Base-by-base conservation (phyloP, 2,329 filamentous ascomycete genomes). In the Leptodontidium sp. region DNA sequence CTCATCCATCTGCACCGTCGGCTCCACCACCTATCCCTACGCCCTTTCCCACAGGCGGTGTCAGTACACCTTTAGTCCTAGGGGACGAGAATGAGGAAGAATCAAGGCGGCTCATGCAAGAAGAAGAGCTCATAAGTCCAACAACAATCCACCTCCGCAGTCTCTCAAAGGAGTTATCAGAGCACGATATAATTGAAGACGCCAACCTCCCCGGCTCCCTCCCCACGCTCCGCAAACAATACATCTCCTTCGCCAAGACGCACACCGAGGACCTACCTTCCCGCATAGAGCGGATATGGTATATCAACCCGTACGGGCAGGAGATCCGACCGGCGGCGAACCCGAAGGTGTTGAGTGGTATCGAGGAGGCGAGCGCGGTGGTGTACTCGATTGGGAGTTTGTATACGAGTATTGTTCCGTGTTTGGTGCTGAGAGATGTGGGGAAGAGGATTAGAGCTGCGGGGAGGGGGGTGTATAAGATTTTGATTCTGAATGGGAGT, bases 281-380 rank as follows among this genome's bases (percentile, higher is more conserved):
- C 0, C 86, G 93, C 35, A 97, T 98, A 74, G 85, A 90, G 65
- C 84, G 94, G 2, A 86, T 98, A 40, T 98, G 94, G 93, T 98
- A 98, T 82, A 98, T 98, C 82, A 98, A 98, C 77, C 95, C 95
- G 0, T 98, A 98, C 79, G 95, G 95, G n/a, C 93, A 98, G 78
- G 94, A 98, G 80, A 98, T 98, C 73, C 88, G 90, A 21, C 92
- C 94, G 0, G 87, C 90, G 0, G 92, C 93, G 1, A 98, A 97
- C 76, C 90, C 93, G 0, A 90, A 93, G 62, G 93, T 95, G 0
- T 75, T 97, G 0, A 86, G 88, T 8, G 68, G 64, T 32, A 68
- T 98, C 0, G 82, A 83, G 17, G 81, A 82, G 1, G 86, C 92
- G 0, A 86, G 88, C 66, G 90, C 89, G 1, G 85, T 98, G 9